Conservation (phyloP, 345 rosid species). For the Pelargonium nanum region DNA sequence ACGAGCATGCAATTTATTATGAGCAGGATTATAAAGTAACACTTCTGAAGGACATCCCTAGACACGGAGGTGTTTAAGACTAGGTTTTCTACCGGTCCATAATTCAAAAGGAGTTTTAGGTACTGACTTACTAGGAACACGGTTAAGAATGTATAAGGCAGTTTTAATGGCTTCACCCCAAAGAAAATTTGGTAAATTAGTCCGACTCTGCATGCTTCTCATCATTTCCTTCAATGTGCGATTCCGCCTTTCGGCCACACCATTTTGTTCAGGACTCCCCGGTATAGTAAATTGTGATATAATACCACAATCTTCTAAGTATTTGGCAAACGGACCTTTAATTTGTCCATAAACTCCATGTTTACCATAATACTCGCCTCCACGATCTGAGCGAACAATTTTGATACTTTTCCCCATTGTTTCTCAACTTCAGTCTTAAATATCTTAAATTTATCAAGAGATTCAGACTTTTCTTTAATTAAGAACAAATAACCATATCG, state of each 20-base stretch:
- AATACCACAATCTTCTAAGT: neutral
- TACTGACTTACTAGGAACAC: neutral
- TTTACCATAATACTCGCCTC: conserved; percentile 2
- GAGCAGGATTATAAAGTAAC: neutral
- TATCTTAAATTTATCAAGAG: neutral
- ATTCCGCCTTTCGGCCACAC: neutral
- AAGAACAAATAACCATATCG: neutral
- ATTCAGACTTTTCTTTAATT: neutral
- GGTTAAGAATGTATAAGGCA: neutral
- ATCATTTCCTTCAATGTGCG: neutral
- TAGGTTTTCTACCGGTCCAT: conserved; percentile 1
- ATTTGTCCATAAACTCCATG: neutral
- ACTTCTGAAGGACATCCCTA: neutral
- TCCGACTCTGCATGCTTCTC: neutral
- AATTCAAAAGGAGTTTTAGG: conserved; percentile 7
- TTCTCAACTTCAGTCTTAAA: conserved; percentile 1
- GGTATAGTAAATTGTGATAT: neutral
- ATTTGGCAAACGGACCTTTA: neutral
- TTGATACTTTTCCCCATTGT: neutral
- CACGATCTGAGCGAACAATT: conserved; percentile 1
- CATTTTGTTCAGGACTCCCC: neutral
- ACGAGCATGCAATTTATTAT: neutral
- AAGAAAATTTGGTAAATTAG: neutral
- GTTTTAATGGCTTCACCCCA: neutral
- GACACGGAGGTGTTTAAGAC: neutral